These are phyloP conservation scores for Phytopythium helicoides DNA, from an alignment of 352 stramenopile genomes.

Conservation along the genomic window DNA sequence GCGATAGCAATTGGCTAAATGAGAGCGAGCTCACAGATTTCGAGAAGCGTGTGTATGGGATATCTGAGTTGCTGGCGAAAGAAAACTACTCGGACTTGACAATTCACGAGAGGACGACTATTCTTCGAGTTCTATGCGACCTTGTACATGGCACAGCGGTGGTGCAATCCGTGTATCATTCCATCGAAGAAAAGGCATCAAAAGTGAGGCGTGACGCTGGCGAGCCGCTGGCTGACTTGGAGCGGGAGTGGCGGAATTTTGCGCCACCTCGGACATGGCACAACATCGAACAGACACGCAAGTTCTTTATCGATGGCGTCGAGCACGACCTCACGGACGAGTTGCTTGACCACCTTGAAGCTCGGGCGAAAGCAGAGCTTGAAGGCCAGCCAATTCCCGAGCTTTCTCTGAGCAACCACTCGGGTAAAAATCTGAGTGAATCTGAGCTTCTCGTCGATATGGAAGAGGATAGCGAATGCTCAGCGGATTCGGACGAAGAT, in stretches of 20 bases:
- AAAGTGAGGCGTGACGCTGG: conserved; percentile 49
- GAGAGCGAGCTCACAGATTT: conserved; percentile 55
- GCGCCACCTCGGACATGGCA: conserved; percentile 35
- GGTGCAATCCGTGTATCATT: conserved; percentile 63
- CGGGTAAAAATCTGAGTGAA: background rate
- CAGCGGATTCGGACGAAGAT: conserved; percentile 32
- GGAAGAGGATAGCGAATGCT: conserved; percentile 28
- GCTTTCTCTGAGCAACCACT: conserved; percentile 34
- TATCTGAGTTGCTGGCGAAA: conserved; percentile 63
- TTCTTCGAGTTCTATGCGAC: conserved; percentile 67
- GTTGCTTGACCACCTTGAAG: conserved; percentile 61
- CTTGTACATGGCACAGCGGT: conserved; percentile 47
- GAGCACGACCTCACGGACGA: conserved; percentile 73
- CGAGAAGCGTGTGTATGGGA: conserved; percentile 54
- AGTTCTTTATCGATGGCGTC: conserved; percentile 72
- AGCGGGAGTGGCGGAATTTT: conserved; percentile 62
- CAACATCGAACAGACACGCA: conserved; percentile 53
- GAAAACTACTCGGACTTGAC: conserved; percentile 64
- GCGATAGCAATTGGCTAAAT: conserved; percentile 15
- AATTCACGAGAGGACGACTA: conserved; percentile 47
- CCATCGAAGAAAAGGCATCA: conserved; percentile 62
- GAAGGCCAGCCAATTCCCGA: conserved; percentile 45
- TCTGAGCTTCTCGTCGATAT: background rate
- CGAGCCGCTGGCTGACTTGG: conserved; percentile 56
- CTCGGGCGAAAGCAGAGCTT: conserved; percentile 59